Evolutionary conservation across 257 asterid species (phyloP), one percentile per base, ranked within the genome.

Genomic region (Nicotiana knightiana): DNA sequence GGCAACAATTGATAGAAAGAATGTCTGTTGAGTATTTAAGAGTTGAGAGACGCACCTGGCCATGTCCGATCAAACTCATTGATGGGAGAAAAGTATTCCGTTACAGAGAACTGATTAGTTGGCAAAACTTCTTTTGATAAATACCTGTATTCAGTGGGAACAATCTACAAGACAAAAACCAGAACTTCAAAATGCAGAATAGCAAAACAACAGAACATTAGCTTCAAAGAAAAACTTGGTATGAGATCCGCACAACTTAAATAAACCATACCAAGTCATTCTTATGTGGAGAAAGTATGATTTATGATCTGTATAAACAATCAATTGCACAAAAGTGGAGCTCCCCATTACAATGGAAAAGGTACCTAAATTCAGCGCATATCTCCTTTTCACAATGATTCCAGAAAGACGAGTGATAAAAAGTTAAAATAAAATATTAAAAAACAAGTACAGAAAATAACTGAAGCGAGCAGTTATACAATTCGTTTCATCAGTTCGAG

Each of bases 71-170:
- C 97, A 26, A 80, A 83, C 90, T 96, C 97, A 59, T 79, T 79
- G 75, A 96, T 94, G 1, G 97, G 95, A 76, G 99, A 94, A 84
- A 92, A 96, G 87, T 96, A 94, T 91, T 94, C 98, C 0, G 98
- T 89, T 81, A 96, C 98, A 57, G 99, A 96, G 89, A 94, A 96
- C 68, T 96, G 99, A 87, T 96, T 96, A 13, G 99, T 96, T 26
- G 98, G 93, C 79, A 93, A 84, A 78, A 94, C 93, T 84, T 94
- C 92, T 85, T 92, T 96, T 24, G 99, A 96, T 54, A 96, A 76
- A 81, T 93, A 92, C 84, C 86, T 92, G 89, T 94, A 96, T 84
- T 96, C 98, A 48, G 99, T 96, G 1, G 99, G 99, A 87, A 94
- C 99, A 89, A 96, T 89, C 99, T 96, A 87, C 88, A 87, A 46